Evolutionary conservation across 805 yeast species (phyloP).

Genomic region (Myxozyma neglecta): DNA sequence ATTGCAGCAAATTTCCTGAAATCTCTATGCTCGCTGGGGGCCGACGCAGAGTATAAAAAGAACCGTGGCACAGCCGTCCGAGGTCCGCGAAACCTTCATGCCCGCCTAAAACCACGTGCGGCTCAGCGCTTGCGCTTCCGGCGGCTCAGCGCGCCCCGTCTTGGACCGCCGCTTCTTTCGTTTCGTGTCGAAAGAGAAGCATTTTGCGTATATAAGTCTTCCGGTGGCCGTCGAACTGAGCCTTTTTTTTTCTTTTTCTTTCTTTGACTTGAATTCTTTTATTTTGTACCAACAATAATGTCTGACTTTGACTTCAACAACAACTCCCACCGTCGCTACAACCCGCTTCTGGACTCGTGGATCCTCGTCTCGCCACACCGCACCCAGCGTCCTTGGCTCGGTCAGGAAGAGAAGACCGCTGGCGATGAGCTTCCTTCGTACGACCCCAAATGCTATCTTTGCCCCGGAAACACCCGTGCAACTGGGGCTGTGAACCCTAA

Average conservation of each 20-base stretch:
- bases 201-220: background rate
- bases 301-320: conserved; percentile 29
- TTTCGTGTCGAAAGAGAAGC: too few relatives aligned
- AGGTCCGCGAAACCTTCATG: background rate
- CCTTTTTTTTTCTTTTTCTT: background rate
- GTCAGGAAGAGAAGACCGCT: conserved; percentile 58
- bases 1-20: background rate
- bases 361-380: conserved; percentile 75
- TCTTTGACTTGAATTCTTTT: background rate
- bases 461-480: conserved; percentile 70
- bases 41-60: background rate
- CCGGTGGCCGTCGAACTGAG: background rate
- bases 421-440: conserved; percentile 51
- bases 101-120: background rate
- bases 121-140: conserved; percentile 16
- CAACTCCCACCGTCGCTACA: conserved; percentile 63
- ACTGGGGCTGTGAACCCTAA: conserved; percentile 60
- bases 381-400: conserved; percentile 79
- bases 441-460: conserved; percentile 67
- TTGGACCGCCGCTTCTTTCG: background rate
- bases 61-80: background rate
- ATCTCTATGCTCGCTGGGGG: background rate
- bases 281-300: background rate
- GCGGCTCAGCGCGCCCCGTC: background rate
- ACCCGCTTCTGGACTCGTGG: conserved; percentile 68